Evolutionary conservation across 805 yeast genomes (phyloP).

Genomic region (Barnettozyma populi): DNA sequence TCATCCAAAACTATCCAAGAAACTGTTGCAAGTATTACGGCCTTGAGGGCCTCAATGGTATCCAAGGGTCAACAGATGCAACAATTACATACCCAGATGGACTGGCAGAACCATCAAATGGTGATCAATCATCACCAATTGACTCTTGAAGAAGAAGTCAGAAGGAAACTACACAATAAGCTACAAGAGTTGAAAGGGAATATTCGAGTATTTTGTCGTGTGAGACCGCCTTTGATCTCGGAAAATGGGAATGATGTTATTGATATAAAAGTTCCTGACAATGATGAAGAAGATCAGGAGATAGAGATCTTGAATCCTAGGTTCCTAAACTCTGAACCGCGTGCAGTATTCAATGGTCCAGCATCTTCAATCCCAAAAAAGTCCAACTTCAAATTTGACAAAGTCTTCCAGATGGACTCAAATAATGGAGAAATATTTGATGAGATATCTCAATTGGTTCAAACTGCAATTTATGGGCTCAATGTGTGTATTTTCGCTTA

Average conservation of each 20-base stretch:
- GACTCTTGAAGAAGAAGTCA: constrained; percentile 43
- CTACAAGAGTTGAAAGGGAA: constrained; percentile 89
- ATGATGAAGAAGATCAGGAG: constrained; percentile 25
- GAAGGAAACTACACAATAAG: constrained; percentile 64
- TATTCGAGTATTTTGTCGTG: constrained; percentile 83
- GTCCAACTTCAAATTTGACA: constrained; percentile 63
- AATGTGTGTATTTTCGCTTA: constrained; percentile 94
- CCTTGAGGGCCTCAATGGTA: constrained; percentile 15
- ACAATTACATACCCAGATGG: constrained; percentile 17
- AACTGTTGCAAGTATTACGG: constrained; percentile 8
- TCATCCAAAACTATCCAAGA: not conserved
- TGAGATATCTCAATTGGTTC: constrained; percentile 82
- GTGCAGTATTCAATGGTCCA: not conserved
- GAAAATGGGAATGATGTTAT: constrained; percentile 23
- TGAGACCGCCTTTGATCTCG: constrained; percentile 51
- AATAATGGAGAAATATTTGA: constrained; percentile 65
- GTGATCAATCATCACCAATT: constrained; percentile 32
- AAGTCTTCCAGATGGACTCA: constrained; percentile 53
- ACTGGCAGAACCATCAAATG: constrained; percentile 28
- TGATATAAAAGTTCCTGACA: constrained; percentile 28
- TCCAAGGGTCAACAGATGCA: constrained; percentile 14
- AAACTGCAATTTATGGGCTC: constrained; percentile 80
- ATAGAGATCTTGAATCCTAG: constrained; percentile 18
- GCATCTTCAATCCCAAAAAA: not conserved
- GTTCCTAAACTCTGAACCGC: constrained; percentile 1